A percentile compares a stretch with the other conserved stretches of the same genome.
phyloP scores from a whole-genome alignment of 108 stramenopile genomes.

The Nitzschia putrida region DNA sequence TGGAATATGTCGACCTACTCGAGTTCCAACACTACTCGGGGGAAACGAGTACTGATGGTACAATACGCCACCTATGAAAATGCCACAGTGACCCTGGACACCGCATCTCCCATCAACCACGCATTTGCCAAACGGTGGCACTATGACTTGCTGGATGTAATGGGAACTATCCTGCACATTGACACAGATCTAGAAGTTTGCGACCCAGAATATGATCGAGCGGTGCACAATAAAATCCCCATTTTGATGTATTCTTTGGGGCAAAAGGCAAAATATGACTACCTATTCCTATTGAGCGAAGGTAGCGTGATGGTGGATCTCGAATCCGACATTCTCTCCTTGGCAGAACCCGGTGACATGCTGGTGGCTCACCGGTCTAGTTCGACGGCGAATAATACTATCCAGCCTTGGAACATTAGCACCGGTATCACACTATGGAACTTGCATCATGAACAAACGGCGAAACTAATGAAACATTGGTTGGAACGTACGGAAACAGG shows the following conservation, averaged over 20 bases:
- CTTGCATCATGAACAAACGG: not conserved
- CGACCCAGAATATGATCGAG: not conserved
- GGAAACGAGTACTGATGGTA: slow-evolving; percentile 18
- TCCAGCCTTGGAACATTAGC: slow-evolving; percentile 17
- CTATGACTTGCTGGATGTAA: slow-evolving; percentile 13
- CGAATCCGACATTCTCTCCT: not conserved
- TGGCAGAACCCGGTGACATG: slow-evolving; percentile 7
- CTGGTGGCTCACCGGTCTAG: slow-evolving; percentile 4
- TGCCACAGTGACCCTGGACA: slow-evolving; percentile 4
- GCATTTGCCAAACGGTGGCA: slow-evolving; percentile 21
- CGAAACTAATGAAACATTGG: slow-evolving; percentile 9
- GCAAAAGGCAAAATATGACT: slow-evolving; percentile 9
- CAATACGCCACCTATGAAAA: slow-evolving; percentile 19
- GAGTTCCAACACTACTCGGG: not conserved
- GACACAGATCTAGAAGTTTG: slow-evolving; percentile 4
- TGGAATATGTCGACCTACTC: not conserved
- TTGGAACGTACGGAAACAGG: not conserved
- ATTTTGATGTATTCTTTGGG: slow-evolving; percentile 7
- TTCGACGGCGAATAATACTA: not conserved
- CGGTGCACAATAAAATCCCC: slow-evolving; percentile 25
- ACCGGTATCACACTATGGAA: slow-evolving; percentile 25
- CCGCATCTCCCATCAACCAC: slow-evolving; percentile 18
- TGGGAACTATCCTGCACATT: slow-evolving; percentile 6
- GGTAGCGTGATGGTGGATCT: slow-evolving; percentile 10
- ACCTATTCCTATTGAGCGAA: slow-evolving; percentile 14